Evolutionary conservation across 768 basidiomycete species (phyloP), one percentile per base, ranked within the genome.

Genomic region (Kwoniella heveanensis): DNA sequence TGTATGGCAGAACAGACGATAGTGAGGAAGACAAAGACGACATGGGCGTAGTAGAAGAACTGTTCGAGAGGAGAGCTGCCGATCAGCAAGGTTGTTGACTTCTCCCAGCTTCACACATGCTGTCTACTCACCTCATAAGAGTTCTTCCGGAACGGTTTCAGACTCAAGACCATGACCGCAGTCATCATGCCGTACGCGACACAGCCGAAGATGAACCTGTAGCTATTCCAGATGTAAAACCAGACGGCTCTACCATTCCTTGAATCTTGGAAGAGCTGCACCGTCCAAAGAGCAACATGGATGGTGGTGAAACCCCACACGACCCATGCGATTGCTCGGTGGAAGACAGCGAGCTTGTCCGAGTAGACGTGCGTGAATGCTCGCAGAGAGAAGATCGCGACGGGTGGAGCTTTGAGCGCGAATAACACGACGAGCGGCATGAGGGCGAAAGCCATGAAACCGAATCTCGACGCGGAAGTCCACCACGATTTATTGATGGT

Each of bases 271-370:
- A 78, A 75, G 47, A 91, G 81, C 73, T 90, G 87, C 6, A 88
- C 83, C 60, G 85, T 86, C 90, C 90, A 91, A 0, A 88, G 79
- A 1, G 79, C 82, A 30, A 87, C 85, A 75, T 91, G 90, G 2
- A 86, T 67, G 2, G 84, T 76, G 7, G 85, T 84, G 57, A 88
- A 76, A 51, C 86, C 74, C 86, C 88, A 91, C 22, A 90, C 83
- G 47, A 90, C 79, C 56, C 89, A 82, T 1, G 87, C 90, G 3
- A 85, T 80, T 86, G 89, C 89, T 26, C 85, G 84, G 77, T 91
- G 90, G 7, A 90, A 80, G 79, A 86, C 83, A 4, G 86, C 83
- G 10, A 90, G 84, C 74, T 89, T 89, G 82, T 91, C 90, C 70
- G 88, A 88, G 69, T 86, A 84, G n/a, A 90, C 68, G 58, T 88